Evolutionary conservation across 2,329 filamentous ascomycete species (phyloP).

Genomic region (Xylariales sp.): DNA sequence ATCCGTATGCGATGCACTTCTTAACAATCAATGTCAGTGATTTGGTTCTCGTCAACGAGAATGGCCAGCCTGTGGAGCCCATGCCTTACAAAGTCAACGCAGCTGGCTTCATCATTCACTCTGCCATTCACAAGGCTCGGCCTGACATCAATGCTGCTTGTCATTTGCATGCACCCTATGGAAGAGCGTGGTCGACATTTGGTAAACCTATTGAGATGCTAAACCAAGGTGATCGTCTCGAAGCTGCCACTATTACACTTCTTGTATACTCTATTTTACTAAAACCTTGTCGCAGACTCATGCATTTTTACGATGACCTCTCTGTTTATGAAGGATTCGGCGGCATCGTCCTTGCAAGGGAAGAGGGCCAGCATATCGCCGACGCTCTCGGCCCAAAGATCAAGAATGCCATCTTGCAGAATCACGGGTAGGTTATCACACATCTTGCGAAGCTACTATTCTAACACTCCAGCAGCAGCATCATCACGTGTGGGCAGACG

Average conservation of each 20-base stretch:
- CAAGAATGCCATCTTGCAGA: conserved; percentile 49
- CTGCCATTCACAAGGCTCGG: conserved; percentile 49
- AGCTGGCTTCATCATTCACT: conserved; percentile 56
- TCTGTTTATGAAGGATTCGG: conserved; percentile 53
- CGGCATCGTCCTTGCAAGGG: conserved; percentile 51
- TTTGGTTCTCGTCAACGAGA: conserved; percentile 57
- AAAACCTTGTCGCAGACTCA: too few relatives aligned
- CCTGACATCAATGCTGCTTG: conserved; percentile 53
- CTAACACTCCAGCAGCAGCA: not conserved
- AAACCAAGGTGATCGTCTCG: too few relatives aligned
- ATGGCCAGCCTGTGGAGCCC: conserved; percentile 55
- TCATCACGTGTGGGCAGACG: conserved; percentile 54
- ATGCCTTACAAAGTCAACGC: conserved; percentile 56
- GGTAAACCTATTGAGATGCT: conserved; percentile 46
- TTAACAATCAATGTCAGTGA: conserved; percentile 56
- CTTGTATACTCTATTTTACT: too few relatives aligned
- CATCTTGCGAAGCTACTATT: not conserved
- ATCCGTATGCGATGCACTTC: conserved; percentile 57
- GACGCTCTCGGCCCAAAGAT: conserved; percentile 46
- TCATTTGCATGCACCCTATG: conserved; percentile 51
- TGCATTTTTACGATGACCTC: conserved; percentile 47
- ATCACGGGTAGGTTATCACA: conserved; percentile 40
- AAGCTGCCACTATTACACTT: too few relatives aligned
- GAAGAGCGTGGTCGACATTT: conserved; percentile 54
- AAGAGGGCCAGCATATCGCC: conserved; percentile 51